These are phyloP conservation scores for Bombardia bombarda DNA, from an alignment of 495 filamentous ascomycete genomes.

Conservation along the genomic window DNA sequence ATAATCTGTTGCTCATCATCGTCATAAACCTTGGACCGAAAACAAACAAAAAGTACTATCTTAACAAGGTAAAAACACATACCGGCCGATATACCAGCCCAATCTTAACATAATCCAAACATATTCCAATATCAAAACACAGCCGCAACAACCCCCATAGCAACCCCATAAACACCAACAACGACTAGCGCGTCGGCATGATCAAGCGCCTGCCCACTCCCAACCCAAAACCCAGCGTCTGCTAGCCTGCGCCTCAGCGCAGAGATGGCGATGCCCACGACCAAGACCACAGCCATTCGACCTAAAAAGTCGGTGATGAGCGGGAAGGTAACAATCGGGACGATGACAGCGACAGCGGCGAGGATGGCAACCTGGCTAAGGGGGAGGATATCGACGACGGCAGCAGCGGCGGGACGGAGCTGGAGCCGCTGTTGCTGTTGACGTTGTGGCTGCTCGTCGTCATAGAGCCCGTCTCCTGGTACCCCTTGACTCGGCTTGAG, in stretches of 20 bases:
- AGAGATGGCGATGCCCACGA: constrained; percentile 2
- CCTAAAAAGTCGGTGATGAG: constrained; percentile 7
- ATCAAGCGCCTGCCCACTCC: not conserved
- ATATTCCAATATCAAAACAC: not conserved
- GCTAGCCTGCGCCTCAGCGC: constrained; percentile 3
- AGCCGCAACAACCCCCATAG: constrained; percentile 1
- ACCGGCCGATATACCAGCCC: too few relatives aligned
- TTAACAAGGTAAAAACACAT: too few relatives aligned
- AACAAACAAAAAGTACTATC: too few relatives aligned
- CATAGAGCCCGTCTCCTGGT: too few relatives aligned
- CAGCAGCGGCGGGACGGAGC: not conserved
- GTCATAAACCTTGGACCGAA: too few relatives aligned
- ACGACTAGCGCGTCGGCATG: not conserved
- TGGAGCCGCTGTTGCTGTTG: not conserved
- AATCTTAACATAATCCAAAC: not conserved
- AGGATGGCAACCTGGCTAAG: not conserved
- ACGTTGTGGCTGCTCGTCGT: too few relatives aligned
- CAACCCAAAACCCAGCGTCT: not conserved
- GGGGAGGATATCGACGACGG: not conserved
- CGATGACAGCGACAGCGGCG: constrained; percentile 1
- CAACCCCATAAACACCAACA: not conserved
- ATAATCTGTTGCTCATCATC: too few relatives aligned
- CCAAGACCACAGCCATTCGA: constrained; percentile 10
- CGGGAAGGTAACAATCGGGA: constrained; percentile 4
- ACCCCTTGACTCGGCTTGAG: too few relatives aligned